A percentile compares a stretch with the other conserved stretches of the same genome.
These are phyloP conservation scores for Penicillium subrubescens DNA, from an alignment of 495 filamentous ascomycete species.

Conservation along the genomic window DNA sequence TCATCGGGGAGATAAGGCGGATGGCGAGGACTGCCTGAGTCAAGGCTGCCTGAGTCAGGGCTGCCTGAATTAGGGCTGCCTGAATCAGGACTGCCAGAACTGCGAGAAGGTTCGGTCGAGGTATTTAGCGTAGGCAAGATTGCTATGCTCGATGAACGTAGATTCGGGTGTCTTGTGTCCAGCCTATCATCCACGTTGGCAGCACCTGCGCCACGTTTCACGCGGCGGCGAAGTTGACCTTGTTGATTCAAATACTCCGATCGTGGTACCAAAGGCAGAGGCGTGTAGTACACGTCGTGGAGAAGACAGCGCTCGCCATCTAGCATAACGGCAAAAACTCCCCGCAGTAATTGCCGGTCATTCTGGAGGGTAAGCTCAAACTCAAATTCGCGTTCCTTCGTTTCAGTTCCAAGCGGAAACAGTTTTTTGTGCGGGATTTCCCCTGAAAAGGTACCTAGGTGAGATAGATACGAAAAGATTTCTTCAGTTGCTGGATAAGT, in stretches of 20 bases:
- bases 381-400: not conserved
- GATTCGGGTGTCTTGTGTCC: too few species aligned
- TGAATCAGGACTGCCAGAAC: too few species aligned
- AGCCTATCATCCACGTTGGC: too few species aligned
- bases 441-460: conserved; percentile 1
- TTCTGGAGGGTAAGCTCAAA: not conserved
- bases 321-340: not conserved
- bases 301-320: not conserved
- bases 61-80: too few species aligned
- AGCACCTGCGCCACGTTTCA: not conserved
- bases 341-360: not conserved
- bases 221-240: not conserved
- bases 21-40: too few species aligned
- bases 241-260: conserved; percentile 5
- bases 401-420: conserved; percentile 2
- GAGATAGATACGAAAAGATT: not conserved
- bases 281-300: not conserved
- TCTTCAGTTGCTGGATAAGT: conserved; percentile 3
- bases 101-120: too few species aligned
- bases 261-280: conserved; percentile 1
- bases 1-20: too few species aligned
- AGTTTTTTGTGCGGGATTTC: not conserved
- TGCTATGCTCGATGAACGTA: too few species aligned
- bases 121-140: too few species aligned
- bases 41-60: too few species aligned